Percentiles rank a stretch among this genome's conserved stretches.
These are phyloP conservation scores for Eruca vesicaria DNA, from an alignment of 441 rosid species.

Conservation along the genomic window DNA sequence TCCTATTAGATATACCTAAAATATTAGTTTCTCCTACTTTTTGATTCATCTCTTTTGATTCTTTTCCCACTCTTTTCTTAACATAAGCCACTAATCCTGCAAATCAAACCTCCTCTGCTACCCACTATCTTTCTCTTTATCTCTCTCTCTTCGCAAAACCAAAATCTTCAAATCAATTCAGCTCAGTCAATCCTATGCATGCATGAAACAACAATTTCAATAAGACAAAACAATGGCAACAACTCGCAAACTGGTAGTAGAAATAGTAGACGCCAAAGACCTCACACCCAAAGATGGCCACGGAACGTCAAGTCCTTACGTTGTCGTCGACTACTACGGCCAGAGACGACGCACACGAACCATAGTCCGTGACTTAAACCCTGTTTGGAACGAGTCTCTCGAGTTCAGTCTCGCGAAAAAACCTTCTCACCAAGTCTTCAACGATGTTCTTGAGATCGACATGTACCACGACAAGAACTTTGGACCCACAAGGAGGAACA, in stretches of 20 bases:
- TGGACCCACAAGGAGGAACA: constrained; percentile 57
- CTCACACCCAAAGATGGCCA: constrained; percentile 67
- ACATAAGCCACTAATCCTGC: constrained; percentile 18
- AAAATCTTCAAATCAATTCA: background rate
- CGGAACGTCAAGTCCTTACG: constrained; percentile 70
- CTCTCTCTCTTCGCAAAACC: background rate
- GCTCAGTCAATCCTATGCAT: background rate
- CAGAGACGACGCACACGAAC: constrained; percentile 51
- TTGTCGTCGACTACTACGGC: constrained; percentile 58
- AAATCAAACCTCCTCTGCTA: constrained; percentile 7
- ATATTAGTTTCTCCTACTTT: constrained; percentile 6
- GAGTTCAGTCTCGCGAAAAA: constrained; percentile 47
- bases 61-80: constrained; percentile 25
- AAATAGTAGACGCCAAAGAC: constrained; percentile 55
- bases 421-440: constrained; percentile 42
- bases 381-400: constrained; percentile 58
- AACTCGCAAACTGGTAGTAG: constrained; percentile 56
- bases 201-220: constrained; percentile 21
- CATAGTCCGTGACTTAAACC: constrained; percentile 54
- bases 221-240: constrained; percentile 18
- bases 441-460: constrained; percentile 55
- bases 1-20: constrained; percentile 26
- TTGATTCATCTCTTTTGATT: constrained; percentile 13
- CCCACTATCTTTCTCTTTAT: background rate
- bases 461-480: constrained; percentile 56